phyloP scores from a whole-genome alignment of 805 yeast species.

The Wickerhamomyces mucosus region DNA sequence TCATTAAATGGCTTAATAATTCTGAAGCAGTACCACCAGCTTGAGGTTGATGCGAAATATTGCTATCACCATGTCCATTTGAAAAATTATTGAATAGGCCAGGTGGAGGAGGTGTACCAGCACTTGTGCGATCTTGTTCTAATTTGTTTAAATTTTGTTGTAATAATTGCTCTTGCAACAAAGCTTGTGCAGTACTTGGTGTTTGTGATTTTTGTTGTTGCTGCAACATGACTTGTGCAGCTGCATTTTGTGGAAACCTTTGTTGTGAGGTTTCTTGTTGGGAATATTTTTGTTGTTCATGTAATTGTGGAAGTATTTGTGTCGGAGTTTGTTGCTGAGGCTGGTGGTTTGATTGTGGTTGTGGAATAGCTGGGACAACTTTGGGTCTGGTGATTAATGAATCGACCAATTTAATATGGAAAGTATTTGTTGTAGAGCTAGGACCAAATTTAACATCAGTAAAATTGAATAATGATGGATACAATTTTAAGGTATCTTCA shows the following conservation, averaged over 20 bases:
- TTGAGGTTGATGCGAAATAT: slow-evolving; percentile 10
- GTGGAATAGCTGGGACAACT: slow-evolving; percentile 3
- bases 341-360: background rate
- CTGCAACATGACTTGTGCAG: slow-evolving; percentile 6
- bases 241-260: too few relatives aligned
- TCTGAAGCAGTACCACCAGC: slow-evolving; percentile 57
- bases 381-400: slow-evolving; percentile 19
- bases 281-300: slow-evolving; percentile 20
- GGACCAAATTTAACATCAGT: slow-evolving; percentile 23
- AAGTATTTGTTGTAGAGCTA: slow-evolving; percentile 7
- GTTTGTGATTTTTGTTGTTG: slow-evolving; percentile 12
- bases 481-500: slow-evolving; percentile 17
- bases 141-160: slow-evolving; percentile 16
- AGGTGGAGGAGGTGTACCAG: slow-evolving; percentile 66
- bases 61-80: background rate
- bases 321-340: background rate
- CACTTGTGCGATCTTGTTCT: slow-evolving; percentile 23
- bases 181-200: slow-evolving; percentile 16
- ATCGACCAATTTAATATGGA: slow-evolving; percentile 17
- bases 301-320: slow-evolving; percentile 9
- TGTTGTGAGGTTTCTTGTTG: slow-evolving; percentile 21
- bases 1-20: slow-evolving; percentile 74
- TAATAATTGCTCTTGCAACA: slow-evolving; percentile 18
- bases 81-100: slow-evolving; percentile 37
- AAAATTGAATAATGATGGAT: slow-evolving; percentile 44